A percentile compares a stretch with the other conserved stretches of the same genome.
Conservation (phyloP, 192 early-diverging fungal species). For the Tieghemiomyces parasiticus region DNA sequence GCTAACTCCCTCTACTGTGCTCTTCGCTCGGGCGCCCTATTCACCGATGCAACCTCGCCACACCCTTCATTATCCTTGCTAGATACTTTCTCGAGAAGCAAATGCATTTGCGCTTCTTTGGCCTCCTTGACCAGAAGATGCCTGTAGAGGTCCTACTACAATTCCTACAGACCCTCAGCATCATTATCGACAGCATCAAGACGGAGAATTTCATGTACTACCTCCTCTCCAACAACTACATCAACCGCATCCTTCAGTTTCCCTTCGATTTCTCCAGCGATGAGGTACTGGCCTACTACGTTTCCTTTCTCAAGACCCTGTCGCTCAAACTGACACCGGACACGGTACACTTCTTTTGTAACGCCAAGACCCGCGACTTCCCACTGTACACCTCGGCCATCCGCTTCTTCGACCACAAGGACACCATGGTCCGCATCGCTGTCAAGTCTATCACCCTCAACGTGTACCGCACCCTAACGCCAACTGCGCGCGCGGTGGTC, state of each 20-base stretch:
- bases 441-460: constrained; percentile 48
- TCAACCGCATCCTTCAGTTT: constrained; percentile 46
- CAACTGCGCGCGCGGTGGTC: not conserved
- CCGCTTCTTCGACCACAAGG: constrained; percentile 45
- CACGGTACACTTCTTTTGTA: constrained; percentile 51
- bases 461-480: constrained; percentile 23
- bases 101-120: constrained; percentile 19
- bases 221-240: constrained; percentile 57
- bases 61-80: too few species aligned
- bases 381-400: constrained; percentile 54
- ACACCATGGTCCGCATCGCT: constrained; percentile 54
- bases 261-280: constrained; percentile 44
- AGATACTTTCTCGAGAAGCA: constrained; percentile 17
- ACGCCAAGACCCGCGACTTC: constrained; percentile 24
- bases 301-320: constrained; percentile 52
- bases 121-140: constrained; percentile 12
- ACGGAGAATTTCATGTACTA: constrained; percentile 28
- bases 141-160: constrained; percentile 20
- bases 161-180: constrained; percentile 31
- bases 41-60: too few species aligned
- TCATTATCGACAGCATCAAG: constrained; percentile 29
- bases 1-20: too few species aligned
- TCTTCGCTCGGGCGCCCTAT: too few species aligned
- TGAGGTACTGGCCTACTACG: constrained; percentile 51
- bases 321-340: constrained; percentile 43